Percentiles rank a stretch among this genome's conserved stretches.
Evolutionary conservation across 2,329 filamentous ascomycete species (phyloP).

Genomic region (Hirsutella thompsonii): DNA sequence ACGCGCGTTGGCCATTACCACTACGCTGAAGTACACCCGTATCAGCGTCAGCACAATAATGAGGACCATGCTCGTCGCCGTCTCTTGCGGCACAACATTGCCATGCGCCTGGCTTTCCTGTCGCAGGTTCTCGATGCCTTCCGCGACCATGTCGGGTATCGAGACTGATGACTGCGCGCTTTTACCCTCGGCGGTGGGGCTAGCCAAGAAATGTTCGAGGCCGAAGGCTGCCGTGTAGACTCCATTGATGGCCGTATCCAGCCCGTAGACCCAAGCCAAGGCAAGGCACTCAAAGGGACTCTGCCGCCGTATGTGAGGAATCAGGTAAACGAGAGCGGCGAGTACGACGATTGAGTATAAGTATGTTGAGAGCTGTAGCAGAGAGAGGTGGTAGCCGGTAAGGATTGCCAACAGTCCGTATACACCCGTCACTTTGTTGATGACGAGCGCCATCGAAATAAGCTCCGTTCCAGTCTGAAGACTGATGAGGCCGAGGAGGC

Average conservation of each 20-base stretch:
- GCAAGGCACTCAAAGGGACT: constrained; percentile 67
- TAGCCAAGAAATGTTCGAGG: constrained; percentile 70
- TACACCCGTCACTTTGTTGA: constrained; percentile 86
- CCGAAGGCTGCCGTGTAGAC: constrained; percentile 75
- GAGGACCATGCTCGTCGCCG: constrained; percentile 62
- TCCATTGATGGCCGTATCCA: constrained; percentile 73
- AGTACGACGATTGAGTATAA: constrained; percentile 71
- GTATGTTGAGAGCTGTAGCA: constrained; percentile 81
- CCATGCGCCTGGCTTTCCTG: constrained; percentile 20
- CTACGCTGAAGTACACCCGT: constrained; percentile 69
- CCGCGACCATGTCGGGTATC: constrained; percentile 14
- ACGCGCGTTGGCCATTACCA: constrained; percentile 74
- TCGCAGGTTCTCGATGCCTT: constrained; percentile 20
- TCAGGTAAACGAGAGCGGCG: constrained; percentile 52
- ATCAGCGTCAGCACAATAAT: constrained; percentile 63
- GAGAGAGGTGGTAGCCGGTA: constrained; percentile 72
- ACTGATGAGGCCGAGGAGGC: constrained; percentile 74
- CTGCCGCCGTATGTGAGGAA: constrained; percentile 68
- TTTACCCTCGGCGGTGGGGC: constrained; percentile 32
- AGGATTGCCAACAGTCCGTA: constrained; percentile 83
- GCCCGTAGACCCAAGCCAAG: constrained; percentile 72
- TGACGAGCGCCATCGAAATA: constrained; percentile 67
- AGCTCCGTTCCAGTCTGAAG: constrained; percentile 78
- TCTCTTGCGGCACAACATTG: constrained; percentile 38
- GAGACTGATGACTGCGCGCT: constrained; percentile 10